Conservation (phyloP, 108 stramenopile genomes). For the Cyclotella atomus region DNA sequence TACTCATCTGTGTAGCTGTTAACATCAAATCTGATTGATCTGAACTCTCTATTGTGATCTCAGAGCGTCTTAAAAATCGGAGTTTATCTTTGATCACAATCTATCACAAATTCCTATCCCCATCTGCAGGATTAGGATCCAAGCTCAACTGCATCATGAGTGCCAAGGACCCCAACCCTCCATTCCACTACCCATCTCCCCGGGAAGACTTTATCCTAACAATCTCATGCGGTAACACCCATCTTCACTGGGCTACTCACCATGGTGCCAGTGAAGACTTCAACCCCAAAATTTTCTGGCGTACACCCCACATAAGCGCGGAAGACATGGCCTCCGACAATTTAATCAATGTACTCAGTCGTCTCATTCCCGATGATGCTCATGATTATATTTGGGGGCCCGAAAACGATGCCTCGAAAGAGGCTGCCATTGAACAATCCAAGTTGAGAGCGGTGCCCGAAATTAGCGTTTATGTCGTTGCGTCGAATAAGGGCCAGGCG, state of each 20-base stretch:
- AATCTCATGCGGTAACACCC: conserved; percentile 66
- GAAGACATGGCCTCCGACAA: conserved; percentile 11
- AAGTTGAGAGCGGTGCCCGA: conserved; percentile 11
- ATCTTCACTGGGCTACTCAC: conserved; percentile 77
- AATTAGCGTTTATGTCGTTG: conserved; percentile 63
- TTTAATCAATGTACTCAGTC: conserved; percentile 15
- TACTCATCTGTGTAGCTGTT: too few species aligned
- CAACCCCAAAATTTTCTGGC: conserved; percentile 67
- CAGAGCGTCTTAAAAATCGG: too few species aligned
- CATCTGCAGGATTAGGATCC: too few species aligned
- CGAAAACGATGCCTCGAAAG: conserved; percentile 22
- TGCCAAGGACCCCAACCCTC: too few species aligned
- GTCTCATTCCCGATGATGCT: conserved; percentile 35
- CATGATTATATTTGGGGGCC: conserved; percentile 46
- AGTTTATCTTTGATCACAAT: too few species aligned
- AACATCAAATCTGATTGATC: too few species aligned
- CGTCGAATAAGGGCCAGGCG: conserved; percentile 57
- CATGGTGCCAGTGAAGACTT: conserved; percentile 37
- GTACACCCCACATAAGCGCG: conserved; percentile 40
- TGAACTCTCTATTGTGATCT: too few species aligned
- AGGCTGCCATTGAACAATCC: conserved; percentile 17
- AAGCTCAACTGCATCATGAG: too few species aligned
- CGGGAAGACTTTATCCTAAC: conserved; percentile 30
- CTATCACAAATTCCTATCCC: too few species aligned
- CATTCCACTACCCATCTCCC: conserved; percentile 24